Conservation (phyloP, 371 early-diverging fungal species). For the Sporodiniella umbellata region DNA sequence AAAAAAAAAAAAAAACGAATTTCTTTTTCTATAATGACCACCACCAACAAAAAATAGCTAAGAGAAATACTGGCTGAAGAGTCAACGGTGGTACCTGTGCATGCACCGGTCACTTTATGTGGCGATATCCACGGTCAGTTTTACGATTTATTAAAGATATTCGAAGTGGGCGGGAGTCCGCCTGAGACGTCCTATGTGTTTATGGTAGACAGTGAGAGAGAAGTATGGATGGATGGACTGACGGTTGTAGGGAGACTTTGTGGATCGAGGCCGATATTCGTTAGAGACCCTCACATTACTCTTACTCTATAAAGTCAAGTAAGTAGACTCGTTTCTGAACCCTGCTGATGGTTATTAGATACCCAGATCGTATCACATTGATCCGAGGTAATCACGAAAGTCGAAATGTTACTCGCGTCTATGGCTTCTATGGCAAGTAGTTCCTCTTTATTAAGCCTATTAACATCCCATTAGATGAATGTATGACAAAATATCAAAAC, state of each 20-base stretch:
- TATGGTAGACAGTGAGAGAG: conserved; percentile 57
- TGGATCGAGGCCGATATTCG: conserved; percentile 98
- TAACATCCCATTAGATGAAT: conserved; percentile 29
- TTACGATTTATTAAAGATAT: conserved; percentile 96
- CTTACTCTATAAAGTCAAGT: conserved; percentile 90
- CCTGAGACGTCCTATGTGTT: conserved; percentile 97
- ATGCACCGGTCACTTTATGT: conserved; percentile 95
- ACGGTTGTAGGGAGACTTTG: conserved; percentile 90
- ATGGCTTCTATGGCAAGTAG: conserved; percentile 98
- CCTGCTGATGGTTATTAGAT: conserved; percentile 28
- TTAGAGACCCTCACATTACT: conserved; percentile 96
- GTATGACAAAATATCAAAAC: conserved; percentile 96
- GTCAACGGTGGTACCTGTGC: conserved; percentile 94
- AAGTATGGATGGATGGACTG: background rate
- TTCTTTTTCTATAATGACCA: background rate
- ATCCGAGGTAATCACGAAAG: conserved; percentile 99
- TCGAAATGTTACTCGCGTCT: conserved; percentile 98
- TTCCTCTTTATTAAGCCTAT: no score
- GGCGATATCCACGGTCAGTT: conserved; percentile 99
- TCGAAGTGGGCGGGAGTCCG: conserved; percentile 96
- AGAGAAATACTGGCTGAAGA: conserved; percentile 94
- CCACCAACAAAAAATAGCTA: conserved; percentile 48
- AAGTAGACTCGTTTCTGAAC: conserved; percentile 9
- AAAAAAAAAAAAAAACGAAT: background rate
- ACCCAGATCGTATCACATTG: conserved; percentile 96